A percentile compares a stretch with the other conserved stretches of the same genome.
These are phyloP conservation scores for Trichoderma polysporum DNA, from an alignment of 2,329 filamentous ascomycete species.

Conservation along the genomic window DNA sequence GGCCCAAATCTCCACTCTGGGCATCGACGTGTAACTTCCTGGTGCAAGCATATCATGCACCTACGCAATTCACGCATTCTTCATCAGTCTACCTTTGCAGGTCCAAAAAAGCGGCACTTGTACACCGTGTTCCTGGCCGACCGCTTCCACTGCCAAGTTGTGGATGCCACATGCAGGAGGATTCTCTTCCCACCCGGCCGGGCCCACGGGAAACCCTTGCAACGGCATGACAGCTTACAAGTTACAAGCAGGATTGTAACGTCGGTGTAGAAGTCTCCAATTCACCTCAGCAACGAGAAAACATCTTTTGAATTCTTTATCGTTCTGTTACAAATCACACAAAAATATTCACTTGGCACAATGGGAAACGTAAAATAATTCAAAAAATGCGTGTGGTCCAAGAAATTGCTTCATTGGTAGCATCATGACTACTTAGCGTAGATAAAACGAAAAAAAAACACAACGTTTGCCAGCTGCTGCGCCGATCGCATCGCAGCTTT, in stretches of 20 bases:
- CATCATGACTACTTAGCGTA: constrained; percentile 18
- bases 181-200: neutral
- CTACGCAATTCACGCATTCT: neutral
- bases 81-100: neutral
- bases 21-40: neutral
- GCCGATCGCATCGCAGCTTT: constrained; percentile 10
- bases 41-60: neutral
- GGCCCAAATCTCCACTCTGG: neutral
- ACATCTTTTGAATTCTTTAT: neutral
- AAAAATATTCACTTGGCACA: neutral
- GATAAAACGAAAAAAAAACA: neutral
- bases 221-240: neutral
- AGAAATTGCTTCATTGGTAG: constrained; percentile 15
- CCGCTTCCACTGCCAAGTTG: constrained; percentile 12
- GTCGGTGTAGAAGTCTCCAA: neutral
- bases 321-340: neutral
- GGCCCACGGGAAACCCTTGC: neutral
- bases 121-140: constrained; percentile 14
- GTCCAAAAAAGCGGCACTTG: neutral
- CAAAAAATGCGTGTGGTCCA: neutral
- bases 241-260: neutral
- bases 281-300: neutral
- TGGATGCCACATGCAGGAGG: constrained; percentile 12
- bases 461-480: constrained; percentile 1
- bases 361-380: neutral